Percentiles rank a stretch among this genome's conserved stretches.
phyloP scores from a whole-genome alignment of 1,284 basidiomycete species.

The Apiotrichum laibachii region DNA sequence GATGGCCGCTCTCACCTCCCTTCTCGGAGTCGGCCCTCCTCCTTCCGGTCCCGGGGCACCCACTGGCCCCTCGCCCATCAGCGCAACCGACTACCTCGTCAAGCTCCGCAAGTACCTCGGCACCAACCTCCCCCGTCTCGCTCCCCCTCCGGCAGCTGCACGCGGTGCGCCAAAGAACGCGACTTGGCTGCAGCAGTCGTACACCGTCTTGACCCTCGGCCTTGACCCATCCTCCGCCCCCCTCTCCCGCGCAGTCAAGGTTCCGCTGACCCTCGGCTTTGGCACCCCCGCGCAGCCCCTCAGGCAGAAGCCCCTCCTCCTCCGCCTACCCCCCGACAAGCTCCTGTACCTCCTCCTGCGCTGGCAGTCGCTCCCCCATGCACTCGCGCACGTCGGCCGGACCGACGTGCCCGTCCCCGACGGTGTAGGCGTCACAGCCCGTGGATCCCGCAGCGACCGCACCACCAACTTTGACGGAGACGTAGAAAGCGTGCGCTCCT shows the following conservation, averaged over 20 bases:
- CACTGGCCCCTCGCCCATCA: slow-evolving; percentile 28
- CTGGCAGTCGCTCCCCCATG: slow-evolving; percentile 45
- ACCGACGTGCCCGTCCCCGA: slow-evolving; percentile 46
- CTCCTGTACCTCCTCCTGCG: slow-evolving; percentile 47
- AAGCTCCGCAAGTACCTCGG: slow-evolving; percentile 48
- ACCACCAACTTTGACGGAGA: slow-evolving; percentile 38
- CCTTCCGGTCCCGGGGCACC: slow-evolving; percentile 6
- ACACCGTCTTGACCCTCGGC: slow-evolving; percentile 49
- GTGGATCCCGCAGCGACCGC: slow-evolving; percentile 27
- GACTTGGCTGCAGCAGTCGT: slow-evolving; percentile 41
- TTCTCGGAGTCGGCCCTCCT: slow-evolving; percentile 17
- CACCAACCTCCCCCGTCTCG: slow-evolving; percentile 41
- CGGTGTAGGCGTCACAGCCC: slow-evolving; percentile 34
- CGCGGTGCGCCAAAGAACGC: slow-evolving; percentile 6
- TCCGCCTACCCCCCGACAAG: slow-evolving; percentile 48
- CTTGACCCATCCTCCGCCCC: slow-evolving; percentile 46
- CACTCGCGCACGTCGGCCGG: slow-evolving; percentile 41
- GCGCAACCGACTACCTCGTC: slow-evolving; percentile 39
- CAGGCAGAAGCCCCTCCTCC: slow-evolving; percentile 33
- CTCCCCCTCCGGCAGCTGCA: slow-evolving; percentile 22
- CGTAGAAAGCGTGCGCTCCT: slow-evolving; percentile 46
- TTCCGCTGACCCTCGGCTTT: slow-evolving; percentile 47
- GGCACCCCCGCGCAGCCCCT: slow-evolving; percentile 25
- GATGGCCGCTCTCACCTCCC: slow-evolving; percentile 15
- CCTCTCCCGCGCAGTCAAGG: slow-evolving; percentile 37